These are phyloP conservation scores for Microcyclosporella mali DNA, from an alignment of 2,329 filamentous ascomycete genomes.

Conservation along the genomic window DNA sequence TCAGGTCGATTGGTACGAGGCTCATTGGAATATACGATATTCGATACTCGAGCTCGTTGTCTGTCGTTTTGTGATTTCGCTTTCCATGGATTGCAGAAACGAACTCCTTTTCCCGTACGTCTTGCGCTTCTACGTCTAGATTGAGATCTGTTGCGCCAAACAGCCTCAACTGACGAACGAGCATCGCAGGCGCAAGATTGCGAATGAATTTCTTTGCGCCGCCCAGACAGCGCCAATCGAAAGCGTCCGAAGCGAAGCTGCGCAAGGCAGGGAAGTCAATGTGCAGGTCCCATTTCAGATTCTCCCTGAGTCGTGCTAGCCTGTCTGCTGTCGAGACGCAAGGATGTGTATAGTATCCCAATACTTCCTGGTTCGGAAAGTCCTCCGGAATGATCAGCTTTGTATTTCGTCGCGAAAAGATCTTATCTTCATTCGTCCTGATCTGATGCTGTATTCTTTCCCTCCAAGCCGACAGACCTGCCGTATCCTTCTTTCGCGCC, in stretches of 20 bases:
- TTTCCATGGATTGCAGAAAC: slow-evolving; percentile 62
- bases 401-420: slow-evolving; percentile 71
- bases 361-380: slow-evolving; percentile 73
- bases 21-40: slow-evolving; percentile 70
- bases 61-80: slow-evolving; percentile 66
- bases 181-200: slow-evolving; percentile 68
- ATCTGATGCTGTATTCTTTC: slow-evolving; percentile 68
- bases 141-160: slow-evolving; percentile 21
- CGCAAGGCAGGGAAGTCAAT: slow-evolving; percentile 64
- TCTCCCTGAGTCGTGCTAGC: slow-evolving; percentile 49
- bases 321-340: slow-evolving; percentile 62
- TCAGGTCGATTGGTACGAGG: slow-evolving; percentile 71
- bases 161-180: slow-evolving; percentile 54
- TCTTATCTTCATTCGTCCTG: slow-evolving; percentile 72
- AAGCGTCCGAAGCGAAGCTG: slow-evolving; percentile 68
- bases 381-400: slow-evolving; percentile 67
- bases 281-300: slow-evolving; percentile 55
- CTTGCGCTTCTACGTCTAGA: slow-evolving; percentile 32
- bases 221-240: slow-evolving; percentile 74
- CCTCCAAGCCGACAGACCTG: slow-evolving; percentile 63
- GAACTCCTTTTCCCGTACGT: slow-evolving; percentile 47
- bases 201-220: slow-evolving; percentile 82
- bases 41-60: slow-evolving; percentile 69
- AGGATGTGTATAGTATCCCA: slow-evolving; percentile 84
- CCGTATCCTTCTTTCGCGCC: slow-evolving; percentile 49